Evolutionary conservation across 2,329 filamentous ascomycete genomes (phyloP).

Genomic region (Curvularia eragrostidis): DNA sequence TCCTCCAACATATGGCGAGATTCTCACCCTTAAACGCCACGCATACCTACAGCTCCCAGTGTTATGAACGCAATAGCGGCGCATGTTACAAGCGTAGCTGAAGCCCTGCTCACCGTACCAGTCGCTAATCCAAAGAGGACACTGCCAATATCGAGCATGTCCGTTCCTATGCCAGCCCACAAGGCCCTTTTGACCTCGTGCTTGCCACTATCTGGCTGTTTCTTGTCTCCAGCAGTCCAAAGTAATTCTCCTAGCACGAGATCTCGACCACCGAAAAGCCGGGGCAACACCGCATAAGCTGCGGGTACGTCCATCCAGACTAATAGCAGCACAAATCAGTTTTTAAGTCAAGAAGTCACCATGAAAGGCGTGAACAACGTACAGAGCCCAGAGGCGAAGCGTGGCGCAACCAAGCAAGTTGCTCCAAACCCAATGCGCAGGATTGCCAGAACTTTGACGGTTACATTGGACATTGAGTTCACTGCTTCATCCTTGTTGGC

Average conservation of each 20-base stretch:
- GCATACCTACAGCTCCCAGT: not conserved
- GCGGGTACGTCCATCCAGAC: not conserved
- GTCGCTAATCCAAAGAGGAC: not conserved
- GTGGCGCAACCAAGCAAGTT: not conserved
- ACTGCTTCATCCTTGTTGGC: not conserved
- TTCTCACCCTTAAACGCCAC: not conserved
- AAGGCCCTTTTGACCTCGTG: not conserved
- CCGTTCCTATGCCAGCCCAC: not conserved
- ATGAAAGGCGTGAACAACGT: not conserved
- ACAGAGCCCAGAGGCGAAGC: not conserved
- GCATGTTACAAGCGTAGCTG: not conserved
- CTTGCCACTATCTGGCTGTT: not conserved
- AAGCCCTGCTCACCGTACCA: not conserved
- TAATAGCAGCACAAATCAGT: not conserved
- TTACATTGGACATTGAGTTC: not conserved
- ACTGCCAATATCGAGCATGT: not conserved
- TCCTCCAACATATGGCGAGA: not conserved
- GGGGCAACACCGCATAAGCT: not conserved
- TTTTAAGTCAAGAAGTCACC: not conserved
- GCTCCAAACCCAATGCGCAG: not conserved
- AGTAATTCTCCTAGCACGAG: not conserved
- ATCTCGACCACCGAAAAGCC: not conserved
- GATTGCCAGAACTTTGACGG: not conserved
- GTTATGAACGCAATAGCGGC: not conserved
- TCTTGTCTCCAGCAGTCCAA: not conserved